These are phyloP conservation scores for Globisporangium viniferum DNA, from an alignment of 352 stramenopile species.

Conservation along the genomic window DNA sequence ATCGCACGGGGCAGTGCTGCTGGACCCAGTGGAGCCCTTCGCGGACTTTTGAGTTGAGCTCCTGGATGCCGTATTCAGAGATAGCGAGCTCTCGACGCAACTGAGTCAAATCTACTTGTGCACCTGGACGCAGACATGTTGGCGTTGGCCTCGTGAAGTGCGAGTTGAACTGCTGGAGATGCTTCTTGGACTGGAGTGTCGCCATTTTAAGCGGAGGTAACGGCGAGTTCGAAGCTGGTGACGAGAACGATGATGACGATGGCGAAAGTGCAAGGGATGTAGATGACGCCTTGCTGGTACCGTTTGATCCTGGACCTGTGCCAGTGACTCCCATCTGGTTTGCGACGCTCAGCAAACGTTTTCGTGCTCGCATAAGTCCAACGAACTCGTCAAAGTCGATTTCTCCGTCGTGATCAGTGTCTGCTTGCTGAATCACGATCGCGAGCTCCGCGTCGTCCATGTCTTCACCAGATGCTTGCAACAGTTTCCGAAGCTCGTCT, in stretches of 20 bases:
- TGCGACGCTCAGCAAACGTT: slow-evolving; percentile 65
- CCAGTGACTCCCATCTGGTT: slow-evolving; percentile 60
- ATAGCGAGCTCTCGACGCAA: slow-evolving; percentile 75
- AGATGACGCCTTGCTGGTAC: slow-evolving; percentile 8
- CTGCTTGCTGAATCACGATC: slow-evolving; percentile 56
- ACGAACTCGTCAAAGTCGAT: slow-evolving; percentile 84
- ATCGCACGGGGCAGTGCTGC: slow-evolving; percentile 75
- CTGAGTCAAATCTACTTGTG: slow-evolving; percentile 45
- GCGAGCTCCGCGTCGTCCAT: slow-evolving; percentile 78
- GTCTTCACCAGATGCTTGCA: slow-evolving; percentile 59
- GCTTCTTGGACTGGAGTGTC: slow-evolving; percentile 41
- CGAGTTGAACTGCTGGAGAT: slow-evolving; percentile 40
- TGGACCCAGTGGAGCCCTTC: slow-evolving; percentile 87
- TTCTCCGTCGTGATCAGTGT: slow-evolving; percentile 66
- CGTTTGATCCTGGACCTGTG: slow-evolving; percentile 19
- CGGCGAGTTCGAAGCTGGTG: slow-evolving; percentile 13
- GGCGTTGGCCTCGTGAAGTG: slow-evolving; percentile 53
- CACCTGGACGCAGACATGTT: slow-evolving; percentile 48
- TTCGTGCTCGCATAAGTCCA: slow-evolving; percentile 71
- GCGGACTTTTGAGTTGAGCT: slow-evolving; percentile 66
- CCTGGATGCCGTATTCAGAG: slow-evolving; percentile 74
- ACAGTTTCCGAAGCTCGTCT: slow-evolving; percentile 52
- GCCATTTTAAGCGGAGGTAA: slow-evolving; percentile 64
- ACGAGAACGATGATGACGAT: slow-evolving; percentile 8
- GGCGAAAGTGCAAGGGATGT: not conserved